Evolutionary conservation across 2,329 filamentous ascomycete genomes (phyloP), one percentile per base, ranked within the genome.

Genomic region (Zasmidium angulare): DNA sequence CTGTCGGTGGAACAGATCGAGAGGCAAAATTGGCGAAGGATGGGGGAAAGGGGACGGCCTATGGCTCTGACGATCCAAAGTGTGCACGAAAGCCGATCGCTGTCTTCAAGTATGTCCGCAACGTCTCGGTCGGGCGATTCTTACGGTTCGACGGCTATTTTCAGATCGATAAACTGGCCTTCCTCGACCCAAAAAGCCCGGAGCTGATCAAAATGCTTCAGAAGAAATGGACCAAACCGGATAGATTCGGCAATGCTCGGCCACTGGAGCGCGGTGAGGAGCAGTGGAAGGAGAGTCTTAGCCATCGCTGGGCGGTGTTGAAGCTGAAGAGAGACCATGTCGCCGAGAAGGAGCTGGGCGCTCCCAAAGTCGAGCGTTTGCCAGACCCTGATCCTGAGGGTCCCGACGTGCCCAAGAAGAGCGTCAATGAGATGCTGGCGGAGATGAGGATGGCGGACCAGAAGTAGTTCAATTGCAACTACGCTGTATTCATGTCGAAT

Each of bases 351-450:
- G 20, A 55, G 19, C 46, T 40, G 20, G 58, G 54, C 2, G 14
- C 56, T 29, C 68, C 62, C 14, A 58, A 62, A 20, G 63, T 72
- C 24, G 64, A 70, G 56, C 58, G 52, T 26, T 14, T 63, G 6
- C 47, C 56, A 23, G 59, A 64, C 17, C 19, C 22, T 7, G 59
- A 52, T 20, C 43, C 52, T 43, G 43, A 50, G n/a, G 12, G 14
- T 14, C 23, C 26, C 40, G 23, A 53, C 19, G 53, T 26, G 20
- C 21, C 53, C 7, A 59, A 58, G 52, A 68, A 68, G 59, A 68
- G 65, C 40, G 67, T 72, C 9, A 70, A 71, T 55, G 70, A 72
- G 55, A 55, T 71, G 57, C 56, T 71, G 23, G 56, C 55, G 17
- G 68, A 68, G 56, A 61, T 70, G 64, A 65, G 66, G 47, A 46